Percentiles rank a stretch among this genome's conserved stretches.
Conservation (phyloP, 306 rosid genomes). For the Oemleria cerasiformis region DNA sequence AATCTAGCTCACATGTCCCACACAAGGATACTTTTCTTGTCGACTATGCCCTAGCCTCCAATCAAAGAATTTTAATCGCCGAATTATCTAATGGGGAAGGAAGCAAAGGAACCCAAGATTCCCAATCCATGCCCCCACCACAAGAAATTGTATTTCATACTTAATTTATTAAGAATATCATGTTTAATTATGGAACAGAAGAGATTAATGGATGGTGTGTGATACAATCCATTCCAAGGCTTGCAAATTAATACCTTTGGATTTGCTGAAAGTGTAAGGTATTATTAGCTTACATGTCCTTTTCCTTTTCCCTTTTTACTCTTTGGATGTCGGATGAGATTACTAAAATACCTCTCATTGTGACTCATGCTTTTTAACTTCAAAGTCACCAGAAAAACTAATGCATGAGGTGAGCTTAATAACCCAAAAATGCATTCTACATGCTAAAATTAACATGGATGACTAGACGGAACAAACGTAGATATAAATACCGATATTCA, state of each 20-base stretch:
- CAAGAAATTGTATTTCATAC: neutral
- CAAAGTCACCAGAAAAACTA: neutral
- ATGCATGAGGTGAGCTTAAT: neutral
- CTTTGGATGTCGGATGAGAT: neutral
- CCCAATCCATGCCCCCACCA: constrained; percentile 10
- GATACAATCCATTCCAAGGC: neutral
- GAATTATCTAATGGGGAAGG: neutral
- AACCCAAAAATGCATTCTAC: neutral
- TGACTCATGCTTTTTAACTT: constrained; percentile 2
- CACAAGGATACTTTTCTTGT: constrained; percentile 25
- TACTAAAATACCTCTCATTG: neutral
- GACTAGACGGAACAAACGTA: neutral
- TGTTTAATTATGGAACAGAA: neutral
- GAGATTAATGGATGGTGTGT: neutral
- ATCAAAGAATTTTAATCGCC: constrained; percentile 8
- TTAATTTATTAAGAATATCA: neutral
- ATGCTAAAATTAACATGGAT: neutral
- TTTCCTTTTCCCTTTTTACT: neutral
- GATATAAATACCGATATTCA: no score
- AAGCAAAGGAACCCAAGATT: constrained; percentile 17
- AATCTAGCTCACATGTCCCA: constrained; percentile 12
- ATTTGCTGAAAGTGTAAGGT: neutral
- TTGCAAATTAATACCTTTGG: neutral
- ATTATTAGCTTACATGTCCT: constrained; percentile 11
- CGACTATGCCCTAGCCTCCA: neutral